Conservation (phyloP, 306 rosid species). For the Vigna nakashimae region DNA sequence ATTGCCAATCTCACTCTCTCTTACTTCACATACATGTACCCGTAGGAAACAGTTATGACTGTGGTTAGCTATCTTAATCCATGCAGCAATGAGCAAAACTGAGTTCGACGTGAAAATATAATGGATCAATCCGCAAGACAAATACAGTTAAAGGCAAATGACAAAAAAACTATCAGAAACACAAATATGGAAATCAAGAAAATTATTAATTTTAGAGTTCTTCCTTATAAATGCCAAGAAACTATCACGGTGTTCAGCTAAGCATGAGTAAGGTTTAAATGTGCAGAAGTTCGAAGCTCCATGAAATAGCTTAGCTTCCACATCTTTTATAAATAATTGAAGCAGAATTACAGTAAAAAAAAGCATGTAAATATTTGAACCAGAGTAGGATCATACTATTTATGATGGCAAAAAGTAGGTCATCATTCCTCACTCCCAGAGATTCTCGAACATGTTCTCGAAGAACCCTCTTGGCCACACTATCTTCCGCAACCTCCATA, state of each 20-base stretch:
- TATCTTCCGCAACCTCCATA: conserved; percentile 90
- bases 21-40: not conserved
- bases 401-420: conserved; percentile 89
- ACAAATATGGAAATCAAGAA: no score
- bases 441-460: conserved; percentile 89
- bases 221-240: not conserved
- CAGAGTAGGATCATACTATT: conserved; percentile 66
- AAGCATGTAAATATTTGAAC: not conserved
- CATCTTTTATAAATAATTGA: not conserved
- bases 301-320: not conserved
- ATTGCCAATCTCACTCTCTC: conserved; percentile 1
- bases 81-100: conserved; percentile 23
- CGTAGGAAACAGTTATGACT: not conserved
- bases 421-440: conserved; percentile 90
- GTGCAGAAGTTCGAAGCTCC: not conserved
- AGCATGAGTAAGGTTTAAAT: not conserved
- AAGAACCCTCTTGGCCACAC: conserved; percentile 85
- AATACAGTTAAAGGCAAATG: no score
- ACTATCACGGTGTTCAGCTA: not conserved
- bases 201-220: no score
- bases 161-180: no score
- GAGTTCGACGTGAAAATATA: not conserved
- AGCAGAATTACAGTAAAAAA: not conserved
- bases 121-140: not conserved
- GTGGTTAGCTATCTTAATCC: conserved; percentile 5